phyloP scores from a whole-genome alignment of 768 basidiomycete genomes.

The Boletales sp. region DNA sequence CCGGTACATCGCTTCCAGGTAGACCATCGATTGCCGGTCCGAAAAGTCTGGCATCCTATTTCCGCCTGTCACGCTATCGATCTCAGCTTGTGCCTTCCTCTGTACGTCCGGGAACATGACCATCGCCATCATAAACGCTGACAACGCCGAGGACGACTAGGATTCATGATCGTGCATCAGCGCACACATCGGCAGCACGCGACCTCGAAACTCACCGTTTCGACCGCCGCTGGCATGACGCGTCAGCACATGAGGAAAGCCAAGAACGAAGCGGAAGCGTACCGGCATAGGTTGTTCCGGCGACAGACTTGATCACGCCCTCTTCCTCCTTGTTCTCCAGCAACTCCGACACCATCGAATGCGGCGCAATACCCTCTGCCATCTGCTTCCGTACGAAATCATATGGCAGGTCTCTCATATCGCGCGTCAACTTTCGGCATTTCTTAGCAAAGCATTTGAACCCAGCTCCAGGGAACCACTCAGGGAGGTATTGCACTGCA shows the following conservation, averaged over 20 bases:
- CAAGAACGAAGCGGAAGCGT: background rate
- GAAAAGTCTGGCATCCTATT: constrained; percentile 15
- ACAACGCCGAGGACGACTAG: constrained; percentile 22
- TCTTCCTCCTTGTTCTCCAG: constrained; percentile 26
- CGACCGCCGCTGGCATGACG: constrained; percentile 14
- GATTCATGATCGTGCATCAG: background rate
- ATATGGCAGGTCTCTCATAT: constrained; percentile 15
- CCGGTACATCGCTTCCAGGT: constrained; percentile 20
- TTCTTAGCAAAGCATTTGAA: constrained; percentile 23
- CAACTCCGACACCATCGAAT: constrained; percentile 21
- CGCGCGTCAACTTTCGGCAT: constrained; percentile 15
- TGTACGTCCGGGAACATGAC: constrained; percentile 22
- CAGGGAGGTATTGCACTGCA: constrained; percentile 24
- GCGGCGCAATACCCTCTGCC: constrained; percentile 14
- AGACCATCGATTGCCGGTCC: constrained; percentile 22
- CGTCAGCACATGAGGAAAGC: background rate
- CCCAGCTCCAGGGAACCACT: constrained; percentile 30
- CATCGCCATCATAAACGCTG: constrained; percentile 26
- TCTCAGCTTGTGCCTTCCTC: constrained; percentile 25
- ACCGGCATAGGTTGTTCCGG: constrained; percentile 31
- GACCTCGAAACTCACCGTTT: constrained; percentile 12
- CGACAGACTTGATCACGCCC: constrained; percentile 26
- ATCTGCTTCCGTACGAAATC: constrained; percentile 19
- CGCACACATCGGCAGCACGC: too few species aligned
- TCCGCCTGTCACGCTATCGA: constrained; percentile 20